Conservation (phyloP, 768 basidiomycete species). For the Candolleomyces eurysporus region DNA sequence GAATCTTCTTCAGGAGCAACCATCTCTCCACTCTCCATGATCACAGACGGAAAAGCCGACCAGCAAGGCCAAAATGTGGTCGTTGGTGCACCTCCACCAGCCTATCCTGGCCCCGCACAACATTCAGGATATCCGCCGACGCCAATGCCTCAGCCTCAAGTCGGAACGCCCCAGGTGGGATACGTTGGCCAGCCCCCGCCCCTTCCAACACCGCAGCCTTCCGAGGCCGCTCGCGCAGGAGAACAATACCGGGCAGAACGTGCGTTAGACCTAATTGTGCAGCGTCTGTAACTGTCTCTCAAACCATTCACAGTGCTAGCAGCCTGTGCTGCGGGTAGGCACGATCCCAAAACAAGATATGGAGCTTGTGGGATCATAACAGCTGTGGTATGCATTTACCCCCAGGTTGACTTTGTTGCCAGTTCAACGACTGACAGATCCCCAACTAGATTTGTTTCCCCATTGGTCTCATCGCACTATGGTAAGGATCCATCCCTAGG, state of each 20-base stretch:
- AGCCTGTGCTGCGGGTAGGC: constrained; percentile 24
- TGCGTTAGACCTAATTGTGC: not conserved
- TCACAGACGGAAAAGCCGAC: too few relatives aligned
- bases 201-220: not conserved
- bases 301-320: constrained; percentile 2
- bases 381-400: constrained; percentile 19
- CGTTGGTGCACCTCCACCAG: not conserved
- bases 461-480: constrained; percentile 24
- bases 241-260: not conserved
- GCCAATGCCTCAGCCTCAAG: too few relatives aligned
- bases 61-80: too few relatives aligned
- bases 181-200: too few relatives aligned
- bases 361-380: constrained; percentile 28
- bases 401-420: not conserved
- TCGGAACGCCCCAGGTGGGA: too few relatives aligned
- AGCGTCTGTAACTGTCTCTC: not conserved
- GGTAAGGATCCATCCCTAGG: constrained; percentile 11
- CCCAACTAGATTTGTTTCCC: constrained; percentile 21
- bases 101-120: not conserved
- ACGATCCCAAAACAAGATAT: constrained; percentile 20
- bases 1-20: too few relatives aligned
- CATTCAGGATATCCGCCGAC: not conserved
- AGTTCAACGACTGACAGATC: not conserved
- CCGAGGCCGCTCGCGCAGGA: not conserved
- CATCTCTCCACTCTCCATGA: too few relatives aligned